Evolutionary conservation across 495 filamentous ascomycete species (phyloP).

Genomic region (Lasiosphaeris hirsuta): DNA sequence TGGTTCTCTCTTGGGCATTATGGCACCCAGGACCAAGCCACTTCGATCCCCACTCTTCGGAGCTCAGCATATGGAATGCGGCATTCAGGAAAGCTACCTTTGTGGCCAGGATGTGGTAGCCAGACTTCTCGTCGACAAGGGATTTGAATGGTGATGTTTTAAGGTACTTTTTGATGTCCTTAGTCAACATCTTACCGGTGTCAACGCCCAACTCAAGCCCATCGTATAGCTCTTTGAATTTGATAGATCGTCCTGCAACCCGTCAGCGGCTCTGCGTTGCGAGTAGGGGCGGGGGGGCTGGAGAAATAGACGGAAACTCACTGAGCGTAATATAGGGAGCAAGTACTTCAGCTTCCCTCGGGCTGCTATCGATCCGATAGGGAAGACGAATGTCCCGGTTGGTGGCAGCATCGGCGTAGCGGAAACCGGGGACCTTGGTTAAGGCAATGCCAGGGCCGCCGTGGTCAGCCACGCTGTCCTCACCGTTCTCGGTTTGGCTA

Average conservation of each 20-base stretch:
- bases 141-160: not conserved
- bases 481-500: not conserved
- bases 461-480: not conserved
- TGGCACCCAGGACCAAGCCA: slow-evolving; percentile 14
- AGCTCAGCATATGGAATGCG: slow-evolving; percentile 14
- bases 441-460: not conserved
- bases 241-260: slow-evolving; percentile 11
- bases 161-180: slow-evolving; percentile 11
- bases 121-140: slow-evolving; percentile 1
- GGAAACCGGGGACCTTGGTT: slow-evolving; percentile 16
- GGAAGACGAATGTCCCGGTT: slow-evolving; percentile 6
- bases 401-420: slow-evolving; percentile 10
- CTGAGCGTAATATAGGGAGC: slow-evolving; percentile 16
- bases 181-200: slow-evolving; percentile 8
- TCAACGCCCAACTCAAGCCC: slow-evolving; percentile 11
- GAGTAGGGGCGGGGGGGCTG: too few relatives aligned
- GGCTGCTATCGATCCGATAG: slow-evolving; percentile 13
- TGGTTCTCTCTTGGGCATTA: slow-evolving; percentile 1
- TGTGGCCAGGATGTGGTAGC: not conserved
- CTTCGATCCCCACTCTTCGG: slow-evolving; percentile 9
- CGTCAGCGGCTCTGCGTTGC: slow-evolving; percentile 4
- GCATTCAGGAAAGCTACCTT: not conserved
- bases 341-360: not conserved
- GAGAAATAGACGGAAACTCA: slow-evolving; percentile 4
- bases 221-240: slow-evolving; percentile 9